Conservation (phyloP, 331 rosid genomes). For the Malus hybrid region DNA sequence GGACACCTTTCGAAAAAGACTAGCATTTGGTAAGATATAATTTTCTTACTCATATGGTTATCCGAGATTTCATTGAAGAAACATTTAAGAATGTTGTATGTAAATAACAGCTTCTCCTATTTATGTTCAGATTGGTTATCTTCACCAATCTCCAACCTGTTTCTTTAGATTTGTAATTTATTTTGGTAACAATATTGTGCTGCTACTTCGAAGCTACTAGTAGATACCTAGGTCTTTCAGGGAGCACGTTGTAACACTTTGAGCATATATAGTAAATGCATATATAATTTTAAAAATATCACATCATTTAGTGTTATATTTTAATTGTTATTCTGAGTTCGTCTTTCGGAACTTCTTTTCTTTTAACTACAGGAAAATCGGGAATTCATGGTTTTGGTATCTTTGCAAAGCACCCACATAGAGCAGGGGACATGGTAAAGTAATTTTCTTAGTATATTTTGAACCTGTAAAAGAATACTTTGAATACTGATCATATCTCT, state of each 20-base stretch:
- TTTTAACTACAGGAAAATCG: slow-evolving; percentile 67
- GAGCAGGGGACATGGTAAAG: slow-evolving; percentile 98
- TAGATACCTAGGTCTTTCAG: not conserved
- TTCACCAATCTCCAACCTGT: not conserved
- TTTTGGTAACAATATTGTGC: not conserved
- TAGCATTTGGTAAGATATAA: slow-evolving; percentile 74
- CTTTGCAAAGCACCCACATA: slow-evolving; percentile 88
- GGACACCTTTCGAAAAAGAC: slow-evolving; percentile 72
- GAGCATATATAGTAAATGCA: too few relatives aligned
- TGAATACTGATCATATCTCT: slow-evolving; percentile 10
- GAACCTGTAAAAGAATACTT: slow-evolving; percentile 9
- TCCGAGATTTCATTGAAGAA: not conserved
- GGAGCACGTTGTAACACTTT: too few relatives aligned
- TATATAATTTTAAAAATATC: not conserved
- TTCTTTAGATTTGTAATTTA: not conserved
- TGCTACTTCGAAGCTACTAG: not conserved
- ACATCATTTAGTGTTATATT: not conserved
- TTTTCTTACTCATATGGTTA: not conserved
- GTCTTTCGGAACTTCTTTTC: not conserved
- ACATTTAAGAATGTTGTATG: not conserved
- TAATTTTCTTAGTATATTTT: slow-evolving; percentile 3
- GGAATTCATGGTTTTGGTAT: slow-evolving; percentile 99
- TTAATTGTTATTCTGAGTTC: not conserved
- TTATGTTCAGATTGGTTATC: not conserved
- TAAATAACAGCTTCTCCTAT: not conserved